Conservation (phyloP, 2,329 filamentous ascomycete genomes). For the Blastomyces parvus region DNA sequence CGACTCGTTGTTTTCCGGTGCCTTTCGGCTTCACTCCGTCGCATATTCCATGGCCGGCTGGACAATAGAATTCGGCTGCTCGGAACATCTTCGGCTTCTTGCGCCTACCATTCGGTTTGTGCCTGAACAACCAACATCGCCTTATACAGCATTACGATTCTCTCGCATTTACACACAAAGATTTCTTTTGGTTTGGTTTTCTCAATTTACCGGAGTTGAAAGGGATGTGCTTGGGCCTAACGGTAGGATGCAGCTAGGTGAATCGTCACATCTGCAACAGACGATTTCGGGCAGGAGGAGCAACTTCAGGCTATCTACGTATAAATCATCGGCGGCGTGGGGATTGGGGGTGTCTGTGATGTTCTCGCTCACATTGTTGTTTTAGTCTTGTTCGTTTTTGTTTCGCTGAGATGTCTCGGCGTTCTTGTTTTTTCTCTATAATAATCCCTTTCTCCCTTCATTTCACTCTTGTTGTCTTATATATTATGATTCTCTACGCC, state of each 20-base stretch:
- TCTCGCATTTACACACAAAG: neutral
- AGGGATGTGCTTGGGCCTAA: neutral
- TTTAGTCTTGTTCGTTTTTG: neutral
- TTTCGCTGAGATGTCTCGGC: neutral
- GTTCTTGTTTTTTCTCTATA: neutral
- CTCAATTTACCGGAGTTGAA: neutral
- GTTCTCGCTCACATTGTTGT: neutral
- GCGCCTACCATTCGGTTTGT: neutral
- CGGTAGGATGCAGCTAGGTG: neutral
- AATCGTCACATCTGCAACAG: neutral
- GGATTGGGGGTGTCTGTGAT: neutral
- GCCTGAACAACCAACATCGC: neutral
- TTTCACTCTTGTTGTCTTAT: neutral
- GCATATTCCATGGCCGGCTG: neutral
- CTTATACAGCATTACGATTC: neutral
- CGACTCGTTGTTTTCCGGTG: neutral
- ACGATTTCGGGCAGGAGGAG: neutral
- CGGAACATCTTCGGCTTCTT: neutral
- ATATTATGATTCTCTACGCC: neutral
- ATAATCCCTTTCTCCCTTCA: neutral
- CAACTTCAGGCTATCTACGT: neutral
- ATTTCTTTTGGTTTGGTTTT: neutral
- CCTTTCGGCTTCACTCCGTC: neutral
- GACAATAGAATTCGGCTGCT: neutral
- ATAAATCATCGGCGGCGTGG: neutral